phyloP scores from a whole-genome alignment of 768 basidiomycete genomes.

The Rhizopogon rudus region DNA sequence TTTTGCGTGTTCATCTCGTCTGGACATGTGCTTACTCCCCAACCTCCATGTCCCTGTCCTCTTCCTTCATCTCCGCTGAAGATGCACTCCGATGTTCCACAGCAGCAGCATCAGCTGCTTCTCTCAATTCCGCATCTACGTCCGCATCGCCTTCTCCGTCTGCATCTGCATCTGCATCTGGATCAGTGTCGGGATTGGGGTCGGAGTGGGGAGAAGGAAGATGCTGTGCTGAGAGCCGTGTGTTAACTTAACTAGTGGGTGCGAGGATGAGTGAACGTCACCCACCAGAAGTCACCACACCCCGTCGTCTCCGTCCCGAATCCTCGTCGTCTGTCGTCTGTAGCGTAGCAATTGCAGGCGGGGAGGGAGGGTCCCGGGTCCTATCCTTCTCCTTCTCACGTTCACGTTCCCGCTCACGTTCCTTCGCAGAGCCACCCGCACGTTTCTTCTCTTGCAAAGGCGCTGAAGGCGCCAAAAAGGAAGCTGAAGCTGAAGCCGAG shows the following conservation, averaged over 20 bases:
- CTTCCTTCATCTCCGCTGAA: slow-evolving; percentile 22
- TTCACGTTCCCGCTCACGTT: slow-evolving; percentile 12
- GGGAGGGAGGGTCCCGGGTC: slow-evolving; percentile 20
- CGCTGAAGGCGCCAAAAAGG: not conserved
- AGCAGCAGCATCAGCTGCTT: slow-evolving; percentile 46
- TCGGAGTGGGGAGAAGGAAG: slow-evolving; percentile 16
- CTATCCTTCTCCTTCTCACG: slow-evolving; percentile 19
- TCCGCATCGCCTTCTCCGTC: slow-evolving; percentile 29
- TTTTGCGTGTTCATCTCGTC: not conserved
- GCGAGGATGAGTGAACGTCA: slow-evolving; percentile 5
- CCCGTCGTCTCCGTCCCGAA: slow-evolving; percentile 24
- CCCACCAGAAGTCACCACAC: slow-evolving; percentile 9
- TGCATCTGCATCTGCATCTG: slow-evolving; percentile 23
- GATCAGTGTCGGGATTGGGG: slow-evolving; percentile 9
- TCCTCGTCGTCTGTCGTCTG: slow-evolving; percentile 24
- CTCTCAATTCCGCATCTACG: slow-evolving; percentile 44
- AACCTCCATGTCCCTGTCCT: slow-evolving; percentile 21
- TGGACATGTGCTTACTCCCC: slow-evolving; percentile 6
- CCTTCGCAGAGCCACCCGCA: slow-evolving; percentile 1
- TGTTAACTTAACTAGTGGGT: slow-evolving; percentile 10
- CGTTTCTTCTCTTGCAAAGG: not conserved
- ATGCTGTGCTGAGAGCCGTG: slow-evolving; percentile 14
- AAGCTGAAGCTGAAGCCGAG: slow-evolving; percentile 3
- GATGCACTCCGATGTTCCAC: slow-evolving; percentile 32
- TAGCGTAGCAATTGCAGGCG: slow-evolving; percentile 27